Conservation (phyloP, 768 basidiomycete genomes). For the Rhodosporidiobolus sp. region DNA sequence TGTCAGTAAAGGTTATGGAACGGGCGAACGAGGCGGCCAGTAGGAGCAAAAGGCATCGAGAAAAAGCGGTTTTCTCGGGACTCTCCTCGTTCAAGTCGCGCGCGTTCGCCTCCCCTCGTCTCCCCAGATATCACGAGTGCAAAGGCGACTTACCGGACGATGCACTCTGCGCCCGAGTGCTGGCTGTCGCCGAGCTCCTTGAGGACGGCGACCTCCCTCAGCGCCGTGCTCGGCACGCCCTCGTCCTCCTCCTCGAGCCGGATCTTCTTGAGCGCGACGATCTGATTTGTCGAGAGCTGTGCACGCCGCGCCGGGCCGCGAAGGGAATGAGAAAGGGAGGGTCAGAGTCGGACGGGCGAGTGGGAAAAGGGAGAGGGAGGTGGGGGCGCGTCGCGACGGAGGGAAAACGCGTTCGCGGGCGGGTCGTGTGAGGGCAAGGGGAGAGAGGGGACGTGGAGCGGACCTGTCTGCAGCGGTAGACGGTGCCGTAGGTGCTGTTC, state of each 20-base stretch:
- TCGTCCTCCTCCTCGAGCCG: constrained; percentile 96
- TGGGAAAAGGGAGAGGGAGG: neutral
- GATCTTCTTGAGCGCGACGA: constrained; percentile 97
- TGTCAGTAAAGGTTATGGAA: too few species aligned
- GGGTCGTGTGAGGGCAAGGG: neutral
- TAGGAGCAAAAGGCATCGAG: neutral
- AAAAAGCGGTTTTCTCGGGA: neutral
- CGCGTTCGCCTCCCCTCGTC: neutral
- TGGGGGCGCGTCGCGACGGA: neutral
- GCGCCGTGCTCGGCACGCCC: constrained; percentile 93
- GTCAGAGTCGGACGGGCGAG: neutral
- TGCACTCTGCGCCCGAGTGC: constrained; percentile 51
- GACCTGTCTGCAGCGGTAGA: constrained; percentile 86
- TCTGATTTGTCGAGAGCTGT: constrained; percentile 39
- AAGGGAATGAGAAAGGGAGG: neutral
- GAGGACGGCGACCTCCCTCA: constrained; percentile 91
- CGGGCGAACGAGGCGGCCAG: too few species aligned
- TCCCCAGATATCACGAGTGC: neutral
- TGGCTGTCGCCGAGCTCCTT: constrained; percentile 90
- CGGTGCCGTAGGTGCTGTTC: constrained; percentile 92
- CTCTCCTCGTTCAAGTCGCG: too few species aligned
- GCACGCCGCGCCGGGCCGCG: too few species aligned
- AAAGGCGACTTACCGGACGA: constrained; percentile 63
- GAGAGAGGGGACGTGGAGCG: neutral
- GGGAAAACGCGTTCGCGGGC: neutral